Conservation (phyloP, 306 rosid species). For the Acmispon strigosus region DNA sequence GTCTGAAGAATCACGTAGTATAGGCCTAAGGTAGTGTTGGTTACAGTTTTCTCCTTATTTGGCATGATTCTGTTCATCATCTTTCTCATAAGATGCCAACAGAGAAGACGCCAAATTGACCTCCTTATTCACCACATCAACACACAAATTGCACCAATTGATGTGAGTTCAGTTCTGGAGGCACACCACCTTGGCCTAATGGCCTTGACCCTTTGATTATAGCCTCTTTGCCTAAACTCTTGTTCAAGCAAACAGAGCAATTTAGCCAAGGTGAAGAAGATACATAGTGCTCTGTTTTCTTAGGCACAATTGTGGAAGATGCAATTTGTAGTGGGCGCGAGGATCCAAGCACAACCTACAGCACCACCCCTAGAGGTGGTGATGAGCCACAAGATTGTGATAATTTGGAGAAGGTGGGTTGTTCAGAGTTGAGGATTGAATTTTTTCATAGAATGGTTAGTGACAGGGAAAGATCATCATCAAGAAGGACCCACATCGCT, state of each 20-base stretch:
- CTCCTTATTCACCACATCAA: not conserved
- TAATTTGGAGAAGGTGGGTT: not conserved
- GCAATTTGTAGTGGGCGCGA: not conserved
- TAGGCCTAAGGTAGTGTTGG: constrained; percentile 5
- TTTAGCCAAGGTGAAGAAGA: constrained; percentile 13
- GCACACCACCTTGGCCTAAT: constrained; percentile 27
- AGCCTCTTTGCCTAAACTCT: constrained; percentile 40
- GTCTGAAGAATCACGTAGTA: not conserved
- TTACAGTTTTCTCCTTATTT: constrained; percentile 22
- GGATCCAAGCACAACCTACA: constrained; percentile 18
- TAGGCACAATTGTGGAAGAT: constrained; percentile 30
- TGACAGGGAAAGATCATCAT: constrained; percentile 20
- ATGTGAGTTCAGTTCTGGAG: not conserved
- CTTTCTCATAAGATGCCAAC: constrained; percentile 2
- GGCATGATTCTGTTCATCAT: not conserved
- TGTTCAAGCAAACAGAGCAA: constrained; percentile 21
- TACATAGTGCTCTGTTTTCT: constrained; percentile 48
- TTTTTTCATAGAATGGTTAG: constrained; percentile 24
- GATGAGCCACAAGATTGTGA: not conserved
- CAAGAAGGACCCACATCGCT: too few species aligned
- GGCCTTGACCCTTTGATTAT: constrained; percentile 37
- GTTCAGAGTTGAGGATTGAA: constrained; percentile 21
- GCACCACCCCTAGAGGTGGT: constrained; percentile 10
- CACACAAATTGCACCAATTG: constrained; percentile 18
- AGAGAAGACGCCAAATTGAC: constrained; percentile 11